These are phyloP conservation scores for Aquilaria agallochum DNA, from an alignment of 441 rosid species.

Conservation along the genomic window DNA sequence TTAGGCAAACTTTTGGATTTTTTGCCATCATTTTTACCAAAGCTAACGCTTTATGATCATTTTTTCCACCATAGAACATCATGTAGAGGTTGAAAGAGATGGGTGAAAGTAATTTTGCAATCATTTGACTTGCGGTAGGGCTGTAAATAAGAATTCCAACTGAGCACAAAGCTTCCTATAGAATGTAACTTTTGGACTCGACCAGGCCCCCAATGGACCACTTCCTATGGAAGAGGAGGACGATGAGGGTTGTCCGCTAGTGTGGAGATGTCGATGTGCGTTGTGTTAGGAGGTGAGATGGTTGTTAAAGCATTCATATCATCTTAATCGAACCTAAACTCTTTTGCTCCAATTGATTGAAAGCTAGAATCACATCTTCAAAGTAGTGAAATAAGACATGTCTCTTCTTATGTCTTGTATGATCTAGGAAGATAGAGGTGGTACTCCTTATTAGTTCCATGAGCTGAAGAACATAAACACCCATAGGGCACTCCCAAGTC, in stretches of 20 bases:
- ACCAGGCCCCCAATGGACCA: constrained; percentile 38
- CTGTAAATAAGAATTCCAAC: constrained; percentile 45
- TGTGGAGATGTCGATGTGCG: constrained; percentile 44
- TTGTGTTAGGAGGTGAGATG: constrained; percentile 23
- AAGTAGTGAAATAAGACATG: constrained; percentile 6
- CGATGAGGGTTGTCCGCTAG: constrained; percentile 32
- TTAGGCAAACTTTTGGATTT: constrained; percentile 16
- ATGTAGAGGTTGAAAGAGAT: constrained; percentile 14
- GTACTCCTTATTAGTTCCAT: constrained; percentile 34
- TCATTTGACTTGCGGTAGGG: constrained; percentile 5
- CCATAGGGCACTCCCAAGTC: constrained; percentile 23
- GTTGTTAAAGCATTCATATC: constrained; percentile 33
- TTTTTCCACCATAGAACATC: constrained; percentile 36
- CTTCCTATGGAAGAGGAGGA: constrained; percentile 45
- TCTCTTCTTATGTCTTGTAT: constrained; percentile 24
- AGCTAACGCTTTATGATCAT: constrained; percentile 30
- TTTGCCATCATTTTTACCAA: constrained; percentile 26
- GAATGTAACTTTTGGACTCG: constrained; percentile 18
- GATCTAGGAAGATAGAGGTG: constrained; percentile 37
- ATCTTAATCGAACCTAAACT: constrained; percentile 19
- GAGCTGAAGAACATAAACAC: constrained; percentile 37
- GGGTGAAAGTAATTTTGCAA: not conserved
- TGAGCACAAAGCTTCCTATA: constrained; percentile 48
- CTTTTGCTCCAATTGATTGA: constrained; percentile 26
- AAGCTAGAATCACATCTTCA: constrained; percentile 33